Evolutionary conservation across 345 rosid genomes (phyloP), one percentile per base, ranked within the genome.

Genomic region (Heritiera littoralis): DNA sequence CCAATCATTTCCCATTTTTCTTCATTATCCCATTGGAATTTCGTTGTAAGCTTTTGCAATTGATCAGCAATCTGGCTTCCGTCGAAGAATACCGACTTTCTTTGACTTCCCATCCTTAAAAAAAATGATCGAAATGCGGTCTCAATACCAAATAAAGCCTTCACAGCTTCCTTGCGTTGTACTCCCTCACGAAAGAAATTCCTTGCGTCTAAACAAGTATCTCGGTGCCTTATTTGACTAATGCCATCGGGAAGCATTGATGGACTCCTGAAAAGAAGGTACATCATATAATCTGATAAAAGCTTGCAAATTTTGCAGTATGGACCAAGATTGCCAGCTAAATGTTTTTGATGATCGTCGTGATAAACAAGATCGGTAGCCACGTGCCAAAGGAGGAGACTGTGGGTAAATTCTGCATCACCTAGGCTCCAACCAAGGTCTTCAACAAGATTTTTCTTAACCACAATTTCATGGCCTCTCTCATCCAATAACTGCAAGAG

Each of bases 321-420:
- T 6, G 2, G 8, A 20, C 38, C 6, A 41, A 51, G 56, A 49
- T 1, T 46, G 2, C 45, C 46, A 0, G 17, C 51, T 13, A 2
- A 4, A 6, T 1, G 4, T 46, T 45, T 49, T 0, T 30, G 11
- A 40, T 61, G 41, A 41, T 79, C 84, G 1, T 15, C 59, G 30
- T 60, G 0, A 28, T 38, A 83, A 77, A 80, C 72, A 54, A 85
- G 11, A 45, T 66, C 64, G 5, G 85, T 77, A 13, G 84, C 84
- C 0, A 85, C 52, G 23, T 85, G 86, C 86, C 84, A 81, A 0
- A 76, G 6, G 12, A 83, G 79, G 7, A 85, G 73, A 69, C 81
- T 63, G 28, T 51, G 71, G 20, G 69, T 61, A 10, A 84, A 84
- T 28, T 78, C 84, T 18, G 46, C 71, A 9, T 60, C 65, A 0